A percentile compares a stretch with the other conserved stretches of the same genome.
These are phyloP conservation scores for Fulvia fulva DNA, from an alignment of 2,329 filamentous ascomycete genomes.

Conservation along the genomic window DNA sequence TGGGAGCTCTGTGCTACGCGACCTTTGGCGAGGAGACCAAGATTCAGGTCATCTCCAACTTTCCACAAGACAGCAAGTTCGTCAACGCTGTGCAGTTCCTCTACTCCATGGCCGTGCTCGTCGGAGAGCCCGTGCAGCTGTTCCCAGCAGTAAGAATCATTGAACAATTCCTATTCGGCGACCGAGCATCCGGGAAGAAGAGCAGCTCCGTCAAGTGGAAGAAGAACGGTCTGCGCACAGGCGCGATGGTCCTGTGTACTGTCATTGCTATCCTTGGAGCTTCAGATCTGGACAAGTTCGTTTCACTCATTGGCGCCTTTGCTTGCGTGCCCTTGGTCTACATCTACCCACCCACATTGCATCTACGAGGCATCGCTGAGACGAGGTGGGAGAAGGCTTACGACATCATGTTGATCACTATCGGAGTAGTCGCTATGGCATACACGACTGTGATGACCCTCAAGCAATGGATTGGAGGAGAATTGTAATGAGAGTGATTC, in stretches of 20 bases:
- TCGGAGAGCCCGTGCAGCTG: conserved; percentile 69
- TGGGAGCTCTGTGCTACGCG: conserved; percentile 69
- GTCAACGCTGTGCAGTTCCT: conserved; percentile 73
- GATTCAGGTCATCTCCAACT: conserved; percentile 74
- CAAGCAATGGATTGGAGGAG: conserved; percentile 28
- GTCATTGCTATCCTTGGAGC: conserved; percentile 61
- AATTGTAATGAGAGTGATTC: conserved; percentile 4
- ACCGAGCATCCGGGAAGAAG: conserved; percentile 61
- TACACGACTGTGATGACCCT: conserved; percentile 63
- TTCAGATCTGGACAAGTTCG: conserved; percentile 68
- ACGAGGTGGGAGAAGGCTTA: conserved; percentile 53
- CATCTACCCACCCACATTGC: conserved; percentile 69
- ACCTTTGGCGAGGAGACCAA: conserved; percentile 66
- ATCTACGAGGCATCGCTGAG: conserved; percentile 63
- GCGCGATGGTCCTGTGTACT: conserved; percentile 56
- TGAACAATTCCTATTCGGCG: conserved; percentile 64
- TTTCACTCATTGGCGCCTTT: conserved; percentile 68
- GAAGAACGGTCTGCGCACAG: conserved; percentile 64
- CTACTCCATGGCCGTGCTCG: conserved; percentile 69
- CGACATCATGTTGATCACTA: conserved; percentile 59
- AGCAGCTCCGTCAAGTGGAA: conserved; percentile 66
- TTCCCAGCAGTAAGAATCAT: conserved; percentile 71
- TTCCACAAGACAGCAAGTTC: conserved; percentile 64
- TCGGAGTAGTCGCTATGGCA: conserved; percentile 64
- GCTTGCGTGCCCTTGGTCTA: conserved; percentile 74